These are phyloP conservation scores for Musa itinerans DNA, from an alignment of 176 grass and related monocot species.

Conservation along the genomic window DNA sequence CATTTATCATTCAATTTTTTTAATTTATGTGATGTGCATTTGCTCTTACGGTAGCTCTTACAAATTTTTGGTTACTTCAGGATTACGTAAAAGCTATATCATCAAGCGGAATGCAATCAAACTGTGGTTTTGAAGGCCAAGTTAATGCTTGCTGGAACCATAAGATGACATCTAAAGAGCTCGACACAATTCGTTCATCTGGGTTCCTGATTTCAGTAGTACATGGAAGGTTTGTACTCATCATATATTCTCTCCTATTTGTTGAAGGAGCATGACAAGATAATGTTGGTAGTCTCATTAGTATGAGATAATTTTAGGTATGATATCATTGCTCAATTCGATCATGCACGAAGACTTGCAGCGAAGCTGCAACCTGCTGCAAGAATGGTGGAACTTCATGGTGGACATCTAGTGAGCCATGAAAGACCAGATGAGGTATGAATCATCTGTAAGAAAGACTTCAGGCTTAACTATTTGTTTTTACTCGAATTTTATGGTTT, in stretches of 20 bases:
- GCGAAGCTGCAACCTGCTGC: slow-evolving; percentile 59
- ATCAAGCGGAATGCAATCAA: slow-evolving; percentile 64
- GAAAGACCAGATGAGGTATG: slow-evolving; percentile 59
- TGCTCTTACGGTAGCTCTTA: not conserved
- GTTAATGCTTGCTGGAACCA: slow-evolving; percentile 76
- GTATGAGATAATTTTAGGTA: slow-evolving; percentile 25
- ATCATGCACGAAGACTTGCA: slow-evolving; percentile 52
- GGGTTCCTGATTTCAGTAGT: slow-evolving; percentile 58
- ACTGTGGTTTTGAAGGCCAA: slow-evolving; percentile 61
- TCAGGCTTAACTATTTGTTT: too few relatives aligned
- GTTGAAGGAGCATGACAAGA: not conserved
- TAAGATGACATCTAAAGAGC: slow-evolving; percentile 44
- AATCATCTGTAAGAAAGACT: not conserved
- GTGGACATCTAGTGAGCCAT: slow-evolving; percentile 63
- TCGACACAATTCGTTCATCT: slow-evolving; percentile 46
- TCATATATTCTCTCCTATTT: not conserved
- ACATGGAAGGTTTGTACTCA: slow-evolving; percentile 52
- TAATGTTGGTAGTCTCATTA: not conserved
- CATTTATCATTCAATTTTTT: not conserved
- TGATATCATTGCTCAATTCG: slow-evolving; percentile 63
- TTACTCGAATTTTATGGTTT: too few relatives aligned
- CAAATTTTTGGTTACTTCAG: slow-evolving; percentile 23
- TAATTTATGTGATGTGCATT: not conserved
- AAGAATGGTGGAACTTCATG: slow-evolving; percentile 64
- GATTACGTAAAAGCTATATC: slow-evolving; percentile 67